Evolutionary conservation across 1,284 basidiomycete genomes (phyloP).

Genomic region (Irpex sp.): DNA sequence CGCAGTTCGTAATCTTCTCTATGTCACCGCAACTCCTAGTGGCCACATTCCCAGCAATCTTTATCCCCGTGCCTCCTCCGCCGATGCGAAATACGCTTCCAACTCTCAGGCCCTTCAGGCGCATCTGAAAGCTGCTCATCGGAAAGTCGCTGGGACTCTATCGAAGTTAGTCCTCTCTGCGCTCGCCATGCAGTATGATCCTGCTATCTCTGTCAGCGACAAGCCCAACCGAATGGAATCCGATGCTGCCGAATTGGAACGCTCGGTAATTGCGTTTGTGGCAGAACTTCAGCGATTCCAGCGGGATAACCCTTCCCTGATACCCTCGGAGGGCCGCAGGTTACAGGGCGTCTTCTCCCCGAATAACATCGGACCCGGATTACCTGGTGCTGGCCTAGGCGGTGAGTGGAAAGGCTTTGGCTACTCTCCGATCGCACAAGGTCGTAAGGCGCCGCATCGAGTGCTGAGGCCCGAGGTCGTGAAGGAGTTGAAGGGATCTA

Average conservation of each 20-base stretch:
- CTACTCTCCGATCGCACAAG: conserved; percentile 56
- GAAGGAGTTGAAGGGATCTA: conserved; percentile 44
- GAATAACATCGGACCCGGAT: conserved; percentile 63
- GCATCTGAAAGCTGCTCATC: conserved; percentile 64
- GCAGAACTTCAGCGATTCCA: conserved; percentile 64
- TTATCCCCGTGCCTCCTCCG: conserved; percentile 44
- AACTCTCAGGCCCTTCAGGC: conserved; percentile 48
- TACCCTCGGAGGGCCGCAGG: conserved; percentile 43
- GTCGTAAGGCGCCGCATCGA: conserved; percentile 44
- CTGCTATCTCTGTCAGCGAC: conserved; percentile 55
- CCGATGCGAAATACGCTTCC: conserved; percentile 38
- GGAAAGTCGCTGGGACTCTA: conserved; percentile 75
- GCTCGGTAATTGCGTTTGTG: conserved; percentile 71
- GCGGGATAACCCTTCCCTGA: conserved; percentile 29
- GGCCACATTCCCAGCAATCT: conserved; percentile 58
- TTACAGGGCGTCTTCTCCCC: conserved; percentile 63
- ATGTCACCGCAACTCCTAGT: conserved; percentile 60
- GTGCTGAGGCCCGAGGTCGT: conserved; percentile 50
- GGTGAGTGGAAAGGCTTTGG: conserved; percentile 80
- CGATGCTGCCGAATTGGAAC: conserved; percentile 76
- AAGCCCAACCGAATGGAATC: conserved; percentile 71
- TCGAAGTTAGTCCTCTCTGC: conserved; percentile 76
- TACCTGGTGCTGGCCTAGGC: conserved; percentile 67
- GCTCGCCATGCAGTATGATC: conserved; percentile 74
- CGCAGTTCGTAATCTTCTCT: conserved; percentile 71